Evolutionary conservation across 805 yeast genomes (phyloP), one percentile per base, ranked within the genome.

Genomic region (Candida maltosa): DNA sequence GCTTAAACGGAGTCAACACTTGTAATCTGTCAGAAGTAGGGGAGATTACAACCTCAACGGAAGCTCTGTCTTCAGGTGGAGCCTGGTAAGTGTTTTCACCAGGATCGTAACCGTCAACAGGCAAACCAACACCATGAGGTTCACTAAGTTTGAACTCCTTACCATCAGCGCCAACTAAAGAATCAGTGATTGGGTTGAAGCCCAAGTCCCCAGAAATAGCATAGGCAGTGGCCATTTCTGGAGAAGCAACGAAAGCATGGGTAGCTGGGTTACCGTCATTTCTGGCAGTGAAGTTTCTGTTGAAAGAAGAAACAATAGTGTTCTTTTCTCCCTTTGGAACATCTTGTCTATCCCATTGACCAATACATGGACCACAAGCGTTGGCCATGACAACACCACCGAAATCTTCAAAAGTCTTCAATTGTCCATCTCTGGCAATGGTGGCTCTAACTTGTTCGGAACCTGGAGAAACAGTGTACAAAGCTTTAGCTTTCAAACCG

Each of bases 301-400:
- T 91, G 82, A 86, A 91, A 44, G 96, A 87, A 27, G 97, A 86
- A 56, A 91, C 91, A 66, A 91, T 91, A 54, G 97, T 91, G 78
- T 91, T 91, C 71, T 87, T 84, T 66, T 86, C 95, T 25, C 89
- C 93, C 76, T 86, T 87, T 74, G 86, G 80, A 64, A 87, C 79
- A 62, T 86, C 89, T 56, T 75, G 84, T 70, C 97, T 84, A 65
- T 89, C 96, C 97, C 97, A 91, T 75, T 91, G 97, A 58, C 97
- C 97, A 60, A 89, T 89, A 78, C 97, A 89, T 60, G 97, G 97
- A 58, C 97, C 97, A 76, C 97, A 91, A 40, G 97, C 97, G 61
- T 91, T 91, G 43, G 97, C 97, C 59, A 91, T 73, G 37, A 91
- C 97, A 42, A 83, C 76, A 62, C 95, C 97, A 51, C 97, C 97